Base-by-base conservation (phyloP, 179 eudicot genomes). In the Silene noctiflora region DNA sequence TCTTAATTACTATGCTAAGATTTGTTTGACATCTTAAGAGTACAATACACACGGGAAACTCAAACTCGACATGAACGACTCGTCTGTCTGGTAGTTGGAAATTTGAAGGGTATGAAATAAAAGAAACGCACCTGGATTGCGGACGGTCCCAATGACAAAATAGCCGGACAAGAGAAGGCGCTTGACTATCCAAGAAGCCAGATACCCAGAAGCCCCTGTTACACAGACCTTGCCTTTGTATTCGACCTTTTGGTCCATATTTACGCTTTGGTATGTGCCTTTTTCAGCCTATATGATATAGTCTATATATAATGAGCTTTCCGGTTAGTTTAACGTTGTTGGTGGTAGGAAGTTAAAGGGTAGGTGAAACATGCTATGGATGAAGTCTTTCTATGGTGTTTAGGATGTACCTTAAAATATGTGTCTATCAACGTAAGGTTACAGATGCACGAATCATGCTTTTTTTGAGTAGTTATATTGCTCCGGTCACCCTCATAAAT, bases 101-200 rank as follows among this genome's bases (percentile, higher is more conserved):
- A 10, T 1, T 42, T 42, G 48, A 10, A 42, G 48, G 27, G 22
- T 51, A 6, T 17, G 17, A 31, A 61, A 1, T 2, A 24, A 3
- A 27, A 51, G 31, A 31, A 31, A 61, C 1, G 48, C 27, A 92
- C 98, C 94, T 75, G 97, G 93, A 69, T 95, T 91, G 56, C 98
- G 86, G 11, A 94, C 99, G 10, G 99, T 95, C 10, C 97, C 98
- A 21, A 72, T 81, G 61, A 93, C 97, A 73, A 75, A 83, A 75
- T 95, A 95, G 6, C 95, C 97, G 17, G 88, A 86, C 24, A 67
- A 77, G 31, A 95, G 93, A 60, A 95, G 90, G 16, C 91, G 86
- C 83, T 93, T 91, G 73, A 95, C 84, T 55, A 95, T 83, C 93
- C 98, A 95, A 65, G 99, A 95, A 74, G 99, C 99, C 24, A 95